Evolutionary conservation across 139 green algal genomes (phyloP).

Genomic region (Chlorella sp.): DNA sequence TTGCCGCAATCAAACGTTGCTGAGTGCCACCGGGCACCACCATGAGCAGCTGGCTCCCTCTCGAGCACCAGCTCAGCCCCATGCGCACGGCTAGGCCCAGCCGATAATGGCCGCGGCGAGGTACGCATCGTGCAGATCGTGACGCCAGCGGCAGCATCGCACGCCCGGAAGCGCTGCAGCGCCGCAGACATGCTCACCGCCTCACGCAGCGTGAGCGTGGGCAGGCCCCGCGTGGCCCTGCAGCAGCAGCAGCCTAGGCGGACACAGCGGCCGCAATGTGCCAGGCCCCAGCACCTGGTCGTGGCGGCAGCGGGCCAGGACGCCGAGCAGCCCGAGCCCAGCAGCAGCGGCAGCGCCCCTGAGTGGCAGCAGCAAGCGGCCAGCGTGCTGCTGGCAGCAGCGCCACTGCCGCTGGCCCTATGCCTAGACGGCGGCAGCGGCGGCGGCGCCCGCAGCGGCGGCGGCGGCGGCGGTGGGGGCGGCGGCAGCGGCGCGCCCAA

Average conservation of each 20-base stretch:
- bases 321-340: background rate
- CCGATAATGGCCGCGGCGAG: too few species aligned
- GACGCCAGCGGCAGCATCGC: too few species aligned
- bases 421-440: conserved; percentile 41
- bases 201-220: too few species aligned
- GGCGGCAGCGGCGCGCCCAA: conserved; percentile 45
- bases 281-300: background rate
- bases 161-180: too few species aligned
- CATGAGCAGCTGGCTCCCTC: too few species aligned
- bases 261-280: conserved; percentile 6
- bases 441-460: conserved; percentile 37
- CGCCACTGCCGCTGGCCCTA: background rate
- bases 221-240: background rate
- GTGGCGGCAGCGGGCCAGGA: background rate
- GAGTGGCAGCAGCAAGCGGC: background rate
- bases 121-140: too few species aligned
- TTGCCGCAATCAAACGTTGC: too few species aligned
- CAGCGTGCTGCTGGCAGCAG: conserved; percentile 7
- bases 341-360: conserved; percentile 1
- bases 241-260: background rate
- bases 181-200: too few species aligned
- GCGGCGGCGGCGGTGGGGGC: conserved; percentile 52
- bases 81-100: too few species aligned
- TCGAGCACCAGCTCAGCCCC: too few species aligned
- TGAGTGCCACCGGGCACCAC: too few species aligned